phyloP scores from a whole-genome alignment of 805 yeast genomes.

The Candida chilensis region DNA sequence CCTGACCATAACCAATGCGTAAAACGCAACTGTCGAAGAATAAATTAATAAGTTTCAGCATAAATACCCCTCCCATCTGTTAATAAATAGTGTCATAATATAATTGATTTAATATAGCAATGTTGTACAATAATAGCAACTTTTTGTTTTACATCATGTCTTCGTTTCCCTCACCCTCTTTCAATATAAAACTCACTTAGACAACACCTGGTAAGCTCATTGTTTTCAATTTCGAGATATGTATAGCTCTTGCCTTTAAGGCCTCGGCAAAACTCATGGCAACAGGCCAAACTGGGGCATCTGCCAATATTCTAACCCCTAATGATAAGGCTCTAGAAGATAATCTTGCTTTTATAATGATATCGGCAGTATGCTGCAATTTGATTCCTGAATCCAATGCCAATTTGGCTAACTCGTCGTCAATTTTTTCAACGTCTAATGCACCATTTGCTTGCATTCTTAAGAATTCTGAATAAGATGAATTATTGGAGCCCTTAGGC shows the following conservation, averaged over 20 bases:
- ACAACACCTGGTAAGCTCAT: too few relatives aligned
- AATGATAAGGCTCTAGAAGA: slow-evolving; percentile 52
- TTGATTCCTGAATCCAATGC: slow-evolving; percentile 36
- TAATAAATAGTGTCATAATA: too few relatives aligned
- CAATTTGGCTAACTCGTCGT: slow-evolving; percentile 39
- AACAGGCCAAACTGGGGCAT: slow-evolving; percentile 84
- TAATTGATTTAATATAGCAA: too few relatives aligned
- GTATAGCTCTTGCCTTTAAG: slow-evolving; percentile 52
- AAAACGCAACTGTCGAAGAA: too few relatives aligned
- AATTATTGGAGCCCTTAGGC: slow-evolving; percentile 39
- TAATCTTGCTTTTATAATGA: slow-evolving; percentile 39
- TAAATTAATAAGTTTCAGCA: too few relatives aligned
- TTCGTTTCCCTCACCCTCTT: too few relatives aligned
- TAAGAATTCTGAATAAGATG: slow-evolving; percentile 50
- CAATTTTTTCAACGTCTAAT: slow-evolving; percentile 38
- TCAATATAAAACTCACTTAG: too few relatives aligned
- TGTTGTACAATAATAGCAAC: too few relatives aligned
- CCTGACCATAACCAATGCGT: too few relatives aligned
- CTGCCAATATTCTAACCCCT: slow-evolving; percentile 72
- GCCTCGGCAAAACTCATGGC: slow-evolving; percentile 77
- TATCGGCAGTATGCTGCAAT: slow-evolving; percentile 31
- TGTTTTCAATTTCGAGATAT: too few relatives aligned
- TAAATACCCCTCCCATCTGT: too few relatives aligned
- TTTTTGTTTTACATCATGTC: too few relatives aligned
- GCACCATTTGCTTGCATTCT: slow-evolving; percentile 54